Percentiles rank a stretch among this genome's conserved stretches.
These are phyloP conservation scores for Fonticula alba DNA, from an alignment of 78 protist species.

Conservation along the genomic window DNA sequence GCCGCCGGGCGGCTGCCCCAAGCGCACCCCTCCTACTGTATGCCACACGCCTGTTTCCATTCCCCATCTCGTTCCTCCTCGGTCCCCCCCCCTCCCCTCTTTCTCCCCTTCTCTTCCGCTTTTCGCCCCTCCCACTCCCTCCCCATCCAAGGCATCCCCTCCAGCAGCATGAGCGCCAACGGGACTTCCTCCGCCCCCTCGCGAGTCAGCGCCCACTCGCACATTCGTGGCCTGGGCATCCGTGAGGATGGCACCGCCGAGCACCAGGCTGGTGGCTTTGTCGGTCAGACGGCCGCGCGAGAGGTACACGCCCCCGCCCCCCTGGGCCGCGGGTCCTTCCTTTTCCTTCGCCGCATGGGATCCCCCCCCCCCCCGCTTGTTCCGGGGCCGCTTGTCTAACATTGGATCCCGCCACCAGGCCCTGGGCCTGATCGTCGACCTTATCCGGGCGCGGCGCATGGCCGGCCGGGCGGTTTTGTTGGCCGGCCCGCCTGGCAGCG, in stretches of 20 bases:
- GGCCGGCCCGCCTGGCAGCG: constrained; percentile 98
- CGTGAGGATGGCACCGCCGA: constrained; percentile 50
- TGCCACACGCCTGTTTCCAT: no score
- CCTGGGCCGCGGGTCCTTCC: background rate
- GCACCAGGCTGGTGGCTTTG: constrained; percentile 72
- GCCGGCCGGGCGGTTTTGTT: constrained; percentile 96
- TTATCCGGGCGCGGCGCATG: constrained; percentile 90
- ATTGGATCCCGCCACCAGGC: constrained; percentile 79
- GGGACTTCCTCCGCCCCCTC: no score
- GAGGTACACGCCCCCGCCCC: constrained; percentile 46
- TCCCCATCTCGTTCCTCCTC: no score
- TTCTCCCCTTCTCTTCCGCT: no score
- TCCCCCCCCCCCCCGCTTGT: background rate
- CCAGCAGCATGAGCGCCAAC: no score
- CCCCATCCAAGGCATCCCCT: no score
- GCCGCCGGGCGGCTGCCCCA: no score
- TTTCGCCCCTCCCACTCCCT: no score
- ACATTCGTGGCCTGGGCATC: constrained; percentile 93
- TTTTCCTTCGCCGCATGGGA: background rate
- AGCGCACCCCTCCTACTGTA: no score
- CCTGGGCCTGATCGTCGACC: constrained; percentile 85
- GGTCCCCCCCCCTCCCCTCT: no score
- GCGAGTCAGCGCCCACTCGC: constrained; percentile 88
- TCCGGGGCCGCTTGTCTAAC: no score
- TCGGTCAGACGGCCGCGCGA: constrained; percentile 93